These are phyloP conservation scores for Amanita subjunquillea DNA, from an alignment of 768 basidiomycete genomes.

Conservation along the genomic window DNA sequence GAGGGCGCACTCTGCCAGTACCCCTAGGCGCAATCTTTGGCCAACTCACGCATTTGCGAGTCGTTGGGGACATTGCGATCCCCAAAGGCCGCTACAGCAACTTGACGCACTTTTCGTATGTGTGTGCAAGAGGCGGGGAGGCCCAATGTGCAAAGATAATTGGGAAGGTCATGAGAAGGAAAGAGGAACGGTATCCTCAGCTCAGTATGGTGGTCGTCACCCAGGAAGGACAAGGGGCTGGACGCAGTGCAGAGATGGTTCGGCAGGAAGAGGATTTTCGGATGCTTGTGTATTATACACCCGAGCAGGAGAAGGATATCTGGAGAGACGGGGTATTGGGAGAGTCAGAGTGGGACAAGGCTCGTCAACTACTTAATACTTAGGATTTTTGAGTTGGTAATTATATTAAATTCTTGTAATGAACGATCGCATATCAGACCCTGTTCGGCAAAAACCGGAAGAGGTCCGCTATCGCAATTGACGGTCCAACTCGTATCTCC, in stretches of 20 bases:
- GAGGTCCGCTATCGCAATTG: background rate
- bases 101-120: conserved; percentile 23
- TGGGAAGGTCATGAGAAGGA: conserved; percentile 11
- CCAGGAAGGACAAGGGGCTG: conserved; percentile 12
- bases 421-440: background rate
- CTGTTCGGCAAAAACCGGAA: conserved; percentile 1
- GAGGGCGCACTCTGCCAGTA: conserved; percentile 13
- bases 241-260: conserved; percentile 8
- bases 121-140: conserved; percentile 9
- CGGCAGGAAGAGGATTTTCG: conserved; percentile 8
- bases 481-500: background rate
- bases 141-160: background rate
- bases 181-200: conserved; percentile 15
- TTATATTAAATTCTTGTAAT: no score
- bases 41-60: conserved; percentile 23
- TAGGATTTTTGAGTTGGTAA: no score
- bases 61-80: conserved; percentile 18
- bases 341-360: conserved; percentile 20
- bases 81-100: conserved; percentile 13
- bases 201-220: conserved; percentile 22
- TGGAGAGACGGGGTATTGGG: conserved; percentile 24
- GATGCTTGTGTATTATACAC: conserved; percentile 16
- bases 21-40: conserved; percentile 18
- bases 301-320: conserved; percentile 22
- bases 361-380: background rate